Evolutionary conservation across 2,329 filamentous ascomycete species (phyloP).

Genomic region (Aureobasidium vineae): DNA sequence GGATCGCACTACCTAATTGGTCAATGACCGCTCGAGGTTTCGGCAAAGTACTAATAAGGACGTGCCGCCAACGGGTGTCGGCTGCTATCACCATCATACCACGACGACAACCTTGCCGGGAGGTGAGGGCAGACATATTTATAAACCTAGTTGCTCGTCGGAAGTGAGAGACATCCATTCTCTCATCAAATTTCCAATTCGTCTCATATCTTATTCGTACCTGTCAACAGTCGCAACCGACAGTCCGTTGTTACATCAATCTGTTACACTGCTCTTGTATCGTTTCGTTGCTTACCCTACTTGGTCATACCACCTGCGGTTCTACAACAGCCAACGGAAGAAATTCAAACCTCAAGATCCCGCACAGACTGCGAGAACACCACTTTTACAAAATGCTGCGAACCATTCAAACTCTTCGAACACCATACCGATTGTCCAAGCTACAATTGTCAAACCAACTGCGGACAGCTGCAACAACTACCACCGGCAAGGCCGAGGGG

Average conservation of each 20-base stretch:
- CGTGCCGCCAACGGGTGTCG: neutral
- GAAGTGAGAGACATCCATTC: neutral
- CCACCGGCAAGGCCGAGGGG: slow-evolving; percentile 46
- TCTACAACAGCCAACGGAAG: neutral
- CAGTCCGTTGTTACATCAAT: neutral
- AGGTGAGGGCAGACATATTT: neutral
- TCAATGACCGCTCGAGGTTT: neutral
- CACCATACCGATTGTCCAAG: neutral
- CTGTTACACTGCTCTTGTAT: slow-evolving; percentile 1
- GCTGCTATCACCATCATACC: neutral
- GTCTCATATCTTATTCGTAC: neutral
- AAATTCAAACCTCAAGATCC: neutral
- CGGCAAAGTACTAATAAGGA: slow-evolving; percentile 1
- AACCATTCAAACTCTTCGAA: neutral
- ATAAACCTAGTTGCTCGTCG: neutral
- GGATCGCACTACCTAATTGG: neutral
- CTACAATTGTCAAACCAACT: slow-evolving; percentile 1
- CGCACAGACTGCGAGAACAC: neutral
- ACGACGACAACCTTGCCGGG: neutral
- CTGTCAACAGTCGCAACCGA: no score
- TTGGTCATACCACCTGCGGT: neutral
- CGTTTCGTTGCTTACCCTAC: neutral
- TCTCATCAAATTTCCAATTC: neutral
- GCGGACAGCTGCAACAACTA: slow-evolving; percentile 31
- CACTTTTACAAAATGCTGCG: slow-evolving; percentile 1